phyloP scores from a whole-genome alignment of 1,284 basidiomycete species.

The Ganoderma multipileum region DNA sequence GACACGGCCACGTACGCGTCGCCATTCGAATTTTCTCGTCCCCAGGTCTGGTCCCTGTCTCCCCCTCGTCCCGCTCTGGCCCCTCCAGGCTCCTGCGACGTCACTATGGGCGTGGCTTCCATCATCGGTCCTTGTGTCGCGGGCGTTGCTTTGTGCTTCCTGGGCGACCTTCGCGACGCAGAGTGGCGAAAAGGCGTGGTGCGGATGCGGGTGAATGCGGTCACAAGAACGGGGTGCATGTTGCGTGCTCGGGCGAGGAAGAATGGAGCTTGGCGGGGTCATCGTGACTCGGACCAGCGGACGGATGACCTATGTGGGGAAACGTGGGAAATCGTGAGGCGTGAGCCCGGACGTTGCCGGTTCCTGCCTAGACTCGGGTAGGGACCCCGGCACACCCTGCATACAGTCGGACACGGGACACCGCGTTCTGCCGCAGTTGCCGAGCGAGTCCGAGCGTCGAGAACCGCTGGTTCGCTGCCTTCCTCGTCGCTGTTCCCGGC shows the following conservation, averaged over 20 bases:
- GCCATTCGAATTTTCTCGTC: conserved; percentile 17
- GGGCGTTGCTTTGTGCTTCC: neutral
- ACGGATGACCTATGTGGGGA: conserved; percentile 35
- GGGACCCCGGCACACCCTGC: conserved; percentile 22
- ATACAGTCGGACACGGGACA: neutral
- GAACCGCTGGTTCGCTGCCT: neutral
- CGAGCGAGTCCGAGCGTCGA: neutral
- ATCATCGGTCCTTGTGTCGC: conserved; percentile 5
- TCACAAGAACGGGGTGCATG: conserved; percentile 1
- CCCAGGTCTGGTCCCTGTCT: conserved; percentile 26
- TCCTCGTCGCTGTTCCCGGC: neutral
- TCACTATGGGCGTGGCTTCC: neutral
- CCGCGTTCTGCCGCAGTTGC: neutral
- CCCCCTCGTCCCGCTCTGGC: conserved; percentile 6
- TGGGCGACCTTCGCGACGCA: neutral
- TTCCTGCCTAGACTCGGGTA: no score
- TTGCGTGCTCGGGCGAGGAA: conserved; percentile 13
- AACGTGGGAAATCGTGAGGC: conserved; percentile 25
- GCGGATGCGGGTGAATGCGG: conserved; percentile 1
- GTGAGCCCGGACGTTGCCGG: conserved; percentile 22
- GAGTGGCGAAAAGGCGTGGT: conserved; percentile 4
- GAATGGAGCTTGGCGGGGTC: conserved; percentile 23
- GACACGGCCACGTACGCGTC: neutral
- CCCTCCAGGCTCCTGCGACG: neutral
- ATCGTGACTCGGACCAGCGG: conserved; percentile 12